These are phyloP conservation scores for Monilinia aucupariae DNA, from an alignment of 2,329 filamentous ascomycete genomes.

Conservation along the genomic window DNA sequence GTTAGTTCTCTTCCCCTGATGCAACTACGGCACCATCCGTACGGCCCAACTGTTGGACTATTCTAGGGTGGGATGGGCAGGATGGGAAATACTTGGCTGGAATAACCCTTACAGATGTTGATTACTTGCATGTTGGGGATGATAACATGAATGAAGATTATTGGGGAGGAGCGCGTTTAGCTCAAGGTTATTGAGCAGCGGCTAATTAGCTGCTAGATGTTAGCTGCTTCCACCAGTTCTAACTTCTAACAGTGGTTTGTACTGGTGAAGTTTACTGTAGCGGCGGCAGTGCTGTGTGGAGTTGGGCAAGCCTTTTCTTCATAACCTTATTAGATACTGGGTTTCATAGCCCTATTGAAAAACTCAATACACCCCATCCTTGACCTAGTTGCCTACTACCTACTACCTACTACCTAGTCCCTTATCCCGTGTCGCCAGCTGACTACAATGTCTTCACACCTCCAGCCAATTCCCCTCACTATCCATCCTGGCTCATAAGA, in stretches of 20 bases:
- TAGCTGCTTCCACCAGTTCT: too few species aligned
- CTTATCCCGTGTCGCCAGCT: constrained; percentile 3
- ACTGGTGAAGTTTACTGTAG: too few species aligned
- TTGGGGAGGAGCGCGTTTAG: background rate
- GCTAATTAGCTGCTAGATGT: too few species aligned
- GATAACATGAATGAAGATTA: background rate
- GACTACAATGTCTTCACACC: constrained; percentile 10
- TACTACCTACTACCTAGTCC: too few species aligned
- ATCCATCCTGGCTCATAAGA: background rate
- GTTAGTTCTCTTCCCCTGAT: constrained; percentile 9
- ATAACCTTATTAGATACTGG: background rate
- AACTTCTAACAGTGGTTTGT: too few species aligned
- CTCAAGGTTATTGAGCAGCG: background rate
- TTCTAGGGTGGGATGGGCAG: too few species aligned
- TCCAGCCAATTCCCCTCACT: background rate
- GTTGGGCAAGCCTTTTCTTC: background rate
- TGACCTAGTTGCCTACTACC: background rate
- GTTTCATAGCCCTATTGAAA: background rate
- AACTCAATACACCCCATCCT: background rate
- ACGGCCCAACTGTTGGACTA: too few species aligned
- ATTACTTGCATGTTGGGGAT: background rate
- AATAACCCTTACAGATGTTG: background rate
- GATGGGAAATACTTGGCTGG: background rate
- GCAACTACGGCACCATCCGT: constrained; percentile 4
- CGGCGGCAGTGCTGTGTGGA: background rate